Conservation (phyloP, 2,329 filamentous ascomycete genomes). For the Boeremia exigua region DNA sequence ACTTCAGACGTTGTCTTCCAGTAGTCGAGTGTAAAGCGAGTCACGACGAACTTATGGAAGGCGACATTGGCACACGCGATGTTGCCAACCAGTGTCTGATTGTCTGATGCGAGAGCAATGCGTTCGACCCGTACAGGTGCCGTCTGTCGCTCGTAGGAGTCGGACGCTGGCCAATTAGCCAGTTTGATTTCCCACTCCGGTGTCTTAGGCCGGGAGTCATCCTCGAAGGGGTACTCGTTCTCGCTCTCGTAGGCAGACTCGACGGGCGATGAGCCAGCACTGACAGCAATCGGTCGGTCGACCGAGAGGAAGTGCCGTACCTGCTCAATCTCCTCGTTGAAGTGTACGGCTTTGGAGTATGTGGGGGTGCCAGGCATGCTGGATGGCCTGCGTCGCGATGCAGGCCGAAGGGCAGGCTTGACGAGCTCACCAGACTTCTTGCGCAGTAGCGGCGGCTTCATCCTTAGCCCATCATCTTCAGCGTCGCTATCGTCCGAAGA, state of each 20-base stretch:
- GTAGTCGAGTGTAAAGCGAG: slow-evolving; percentile 94
- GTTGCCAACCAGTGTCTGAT: slow-evolving; percentile 83
- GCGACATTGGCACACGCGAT: slow-evolving; percentile 86
- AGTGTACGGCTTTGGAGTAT: slow-evolving; percentile 97
- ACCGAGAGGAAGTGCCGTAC: slow-evolving; percentile 95
- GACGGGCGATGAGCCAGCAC: slow-evolving; percentile 88
- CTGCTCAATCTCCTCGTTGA: slow-evolving; percentile 94
- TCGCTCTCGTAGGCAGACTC: slow-evolving; percentile 86
- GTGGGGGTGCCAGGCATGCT: slow-evolving; percentile 98
- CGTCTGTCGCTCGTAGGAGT: slow-evolving; percentile 66
- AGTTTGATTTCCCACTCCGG: slow-evolving; percentile 89
- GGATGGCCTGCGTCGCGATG: slow-evolving; percentile 81
- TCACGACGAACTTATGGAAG: slow-evolving; percentile 88
- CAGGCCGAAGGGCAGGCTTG: slow-evolving; percentile 82
- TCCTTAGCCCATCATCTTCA: slow-evolving; percentile 62
- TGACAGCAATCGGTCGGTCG: slow-evolving; percentile 93
- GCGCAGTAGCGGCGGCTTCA: slow-evolving; percentile 89
- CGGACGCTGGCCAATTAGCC: slow-evolving; percentile 75
- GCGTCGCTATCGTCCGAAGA: slow-evolving; percentile 60
- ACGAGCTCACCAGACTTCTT: slow-evolving; percentile 99
- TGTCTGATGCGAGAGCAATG: slow-evolving; percentile 85
- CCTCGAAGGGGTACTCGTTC: slow-evolving; percentile 83
- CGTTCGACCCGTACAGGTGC: slow-evolving; percentile 81
- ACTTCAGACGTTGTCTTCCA: slow-evolving; percentile 99
- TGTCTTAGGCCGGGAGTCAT: slow-evolving; percentile 49